Percentiles rank a stretch among this genome's conserved stretches.
Conservation (phyloP, 768 basidiomycete species). For the Xerocomus potaroensis region DNA sequence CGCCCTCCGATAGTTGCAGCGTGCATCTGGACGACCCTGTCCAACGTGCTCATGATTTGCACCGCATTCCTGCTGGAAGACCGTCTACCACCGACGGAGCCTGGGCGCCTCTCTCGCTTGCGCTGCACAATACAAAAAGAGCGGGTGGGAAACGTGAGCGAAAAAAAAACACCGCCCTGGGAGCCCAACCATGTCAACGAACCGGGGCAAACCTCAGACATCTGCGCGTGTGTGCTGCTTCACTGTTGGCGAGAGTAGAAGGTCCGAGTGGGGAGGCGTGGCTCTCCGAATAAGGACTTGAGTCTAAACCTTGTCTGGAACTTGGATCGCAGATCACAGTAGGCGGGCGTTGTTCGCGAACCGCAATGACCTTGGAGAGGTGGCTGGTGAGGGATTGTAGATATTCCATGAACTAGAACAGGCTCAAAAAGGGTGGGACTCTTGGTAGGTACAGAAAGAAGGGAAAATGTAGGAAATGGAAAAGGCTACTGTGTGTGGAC, state of each 20-base stretch:
- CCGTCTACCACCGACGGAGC: background rate
- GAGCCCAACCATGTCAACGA: background rate
- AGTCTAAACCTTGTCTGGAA: conserved; percentile 12
- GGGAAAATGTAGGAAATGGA: background rate
- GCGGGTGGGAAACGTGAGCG: background rate
- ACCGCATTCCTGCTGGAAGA: conserved; percentile 10
- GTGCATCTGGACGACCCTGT: conserved; percentile 21
- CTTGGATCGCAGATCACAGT: conserved; percentile 9
- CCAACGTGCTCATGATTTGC: conserved; percentile 18
- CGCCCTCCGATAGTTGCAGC: conserved; percentile 10
- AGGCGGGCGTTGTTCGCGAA: conserved; percentile 14
- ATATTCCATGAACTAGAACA: conserved; percentile 23
- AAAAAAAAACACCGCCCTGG: background rate
- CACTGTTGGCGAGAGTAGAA: conserved; percentile 1
- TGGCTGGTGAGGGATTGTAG: conserved; percentile 15
- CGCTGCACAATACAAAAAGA: conserved; percentile 9
- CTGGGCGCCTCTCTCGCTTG: conserved; percentile 17
- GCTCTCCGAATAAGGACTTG: conserved; percentile 4
- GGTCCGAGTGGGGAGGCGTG: conserved; percentile 10
- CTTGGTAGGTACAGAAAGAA: background rate
- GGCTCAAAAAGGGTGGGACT: background rate
- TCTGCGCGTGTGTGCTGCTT: conserved; percentile 2
- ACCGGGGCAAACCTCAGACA: conserved; percentile 10
- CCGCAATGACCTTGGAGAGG: conserved; percentile 21
- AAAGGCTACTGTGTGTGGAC: conserved; percentile 1